These are phyloP conservation scores for Tetracentron sinense DNA, from an alignment of 164 flowering plant species.

Conservation along the genomic window DNA sequence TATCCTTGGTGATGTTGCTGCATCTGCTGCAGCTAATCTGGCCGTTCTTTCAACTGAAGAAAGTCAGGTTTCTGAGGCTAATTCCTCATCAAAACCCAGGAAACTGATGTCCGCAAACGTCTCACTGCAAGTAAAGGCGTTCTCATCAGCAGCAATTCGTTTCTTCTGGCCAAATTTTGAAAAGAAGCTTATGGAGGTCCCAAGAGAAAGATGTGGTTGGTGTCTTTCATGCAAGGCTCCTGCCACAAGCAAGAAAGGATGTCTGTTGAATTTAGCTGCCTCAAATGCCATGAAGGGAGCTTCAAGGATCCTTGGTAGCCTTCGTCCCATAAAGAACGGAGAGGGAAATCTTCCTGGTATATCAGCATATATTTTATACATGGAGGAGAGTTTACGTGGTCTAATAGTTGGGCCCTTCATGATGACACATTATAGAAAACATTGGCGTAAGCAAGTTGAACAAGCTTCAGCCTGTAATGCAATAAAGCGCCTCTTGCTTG, in stretches of 20 bases:
- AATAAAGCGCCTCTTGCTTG: slow-evolving; percentile 61
- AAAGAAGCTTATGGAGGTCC: slow-evolving; percentile 71
- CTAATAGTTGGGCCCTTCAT: slow-evolving; percentile 64
- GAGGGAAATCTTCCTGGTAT: slow-evolving; percentile 64
- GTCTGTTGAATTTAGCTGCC: slow-evolving; percentile 81
- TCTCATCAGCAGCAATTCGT: slow-evolving; percentile 56
- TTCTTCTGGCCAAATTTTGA: slow-evolving; percentile 91
- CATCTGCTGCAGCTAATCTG: slow-evolving; percentile 83
- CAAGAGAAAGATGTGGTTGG: slow-evolving; percentile 99
- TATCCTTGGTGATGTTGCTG: slow-evolving; percentile 81
- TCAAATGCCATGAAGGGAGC: slow-evolving; percentile 58
- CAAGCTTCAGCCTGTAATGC: slow-evolving; percentile 47
- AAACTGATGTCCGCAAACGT: slow-evolving; percentile 47
- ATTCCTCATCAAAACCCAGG: slow-evolving; percentile 38
- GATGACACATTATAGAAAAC: slow-evolving; percentile 41
- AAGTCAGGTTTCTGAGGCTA: slow-evolving; percentile 34
- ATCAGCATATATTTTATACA: slow-evolving; percentile 56
- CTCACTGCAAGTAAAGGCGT: slow-evolving; percentile 73
- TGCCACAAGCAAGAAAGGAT: slow-evolving; percentile 60
- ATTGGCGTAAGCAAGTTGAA: slow-evolving; percentile 69
- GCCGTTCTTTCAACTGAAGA: slow-evolving; percentile 69
- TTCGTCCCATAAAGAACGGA: slow-evolving; percentile 47
- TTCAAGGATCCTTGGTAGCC: slow-evolving; percentile 40
- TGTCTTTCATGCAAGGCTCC: slow-evolving; percentile 74
- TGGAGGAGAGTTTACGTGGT: slow-evolving; percentile 78